phyloP scores from a whole-genome alignment of 1,139 yeast genomes.

The Suhomyces coccinellae region DNA sequence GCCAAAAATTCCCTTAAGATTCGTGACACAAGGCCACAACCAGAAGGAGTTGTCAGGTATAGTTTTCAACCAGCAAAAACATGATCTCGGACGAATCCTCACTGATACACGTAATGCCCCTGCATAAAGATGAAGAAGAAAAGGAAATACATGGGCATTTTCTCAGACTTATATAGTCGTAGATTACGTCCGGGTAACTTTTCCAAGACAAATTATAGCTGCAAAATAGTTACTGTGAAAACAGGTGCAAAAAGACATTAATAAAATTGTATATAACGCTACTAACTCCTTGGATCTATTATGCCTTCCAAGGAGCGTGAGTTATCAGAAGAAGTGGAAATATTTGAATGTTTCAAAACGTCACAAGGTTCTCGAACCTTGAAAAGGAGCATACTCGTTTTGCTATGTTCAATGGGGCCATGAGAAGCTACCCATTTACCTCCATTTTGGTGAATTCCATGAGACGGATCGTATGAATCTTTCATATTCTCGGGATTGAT shows the following conservation, averaged over 20 bases:
- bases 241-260: slow-evolving; percentile 1
- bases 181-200: slow-evolving; percentile 22
- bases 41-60: slow-evolving; percentile 95
- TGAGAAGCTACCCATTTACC: slow-evolving; percentile 8
- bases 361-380: background rate
- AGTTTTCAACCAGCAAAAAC: slow-evolving; percentile 99
- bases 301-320: background rate
- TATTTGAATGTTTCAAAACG: too few relatives aligned
- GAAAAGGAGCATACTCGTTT: slow-evolving; percentile 10
- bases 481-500: slow-evolving; percentile 22
- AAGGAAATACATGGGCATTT: slow-evolving; percentile 15
- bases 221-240: background rate
- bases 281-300: background rate
- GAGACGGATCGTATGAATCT: slow-evolving; percentile 25
- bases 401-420: slow-evolving; percentile 25
- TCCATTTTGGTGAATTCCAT: slow-evolving; percentile 11
- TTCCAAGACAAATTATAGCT: too few relatives aligned
- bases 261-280: background rate
- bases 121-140: slow-evolving; percentile 89
- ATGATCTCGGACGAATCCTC: slow-evolving; percentile 99
- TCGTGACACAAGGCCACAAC: slow-evolving; percentile 48
- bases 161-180: slow-evolving; percentile 19
- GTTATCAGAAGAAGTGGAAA: too few relatives aligned
- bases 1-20: slow-evolving; percentile 78
- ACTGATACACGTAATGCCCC: slow-evolving; percentile 99